phyloP scores from a whole-genome alignment of 1,284 basidiomycete species.

The Sporisorium exsertum region DNA sequence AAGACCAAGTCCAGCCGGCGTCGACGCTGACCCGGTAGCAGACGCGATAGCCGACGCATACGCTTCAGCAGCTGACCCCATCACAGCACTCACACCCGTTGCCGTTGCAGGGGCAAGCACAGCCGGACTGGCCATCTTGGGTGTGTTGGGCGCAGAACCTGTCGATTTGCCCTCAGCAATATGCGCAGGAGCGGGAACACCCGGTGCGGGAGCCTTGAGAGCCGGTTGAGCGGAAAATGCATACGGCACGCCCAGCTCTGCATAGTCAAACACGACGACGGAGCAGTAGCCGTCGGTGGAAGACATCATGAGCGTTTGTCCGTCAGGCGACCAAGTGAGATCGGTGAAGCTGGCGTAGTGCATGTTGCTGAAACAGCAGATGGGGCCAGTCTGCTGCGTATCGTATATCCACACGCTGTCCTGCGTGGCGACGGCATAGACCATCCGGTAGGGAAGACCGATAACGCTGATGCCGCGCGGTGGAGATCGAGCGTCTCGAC shows the following conservation, averaged over 20 bases:
- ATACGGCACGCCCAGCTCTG: conserved; percentile 82
- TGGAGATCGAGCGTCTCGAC: conserved; percentile 30
- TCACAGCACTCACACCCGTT: conserved; percentile 4
- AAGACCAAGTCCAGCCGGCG: conserved; percentile 57
- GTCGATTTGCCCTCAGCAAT: conserved; percentile 40
- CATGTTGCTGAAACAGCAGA: conserved; percentile 91
- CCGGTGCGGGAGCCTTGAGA: conserved; percentile 36
- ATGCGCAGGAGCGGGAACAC: conserved; percentile 30
- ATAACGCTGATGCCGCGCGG: conserved; percentile 75
- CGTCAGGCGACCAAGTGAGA: conserved; percentile 95
- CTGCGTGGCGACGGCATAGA: conserved; percentile 96
- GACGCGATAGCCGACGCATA: conserved; percentile 31
- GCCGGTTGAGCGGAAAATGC: conserved; percentile 53
- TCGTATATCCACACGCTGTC: conserved; percentile 96
- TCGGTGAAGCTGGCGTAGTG: conserved; percentile 99
- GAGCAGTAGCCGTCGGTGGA: conserved; percentile 98
- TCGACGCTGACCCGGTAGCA: not conserved
- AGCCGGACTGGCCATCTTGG: conserved; percentile 29
- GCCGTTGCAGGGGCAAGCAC: conserved; percentile 24
- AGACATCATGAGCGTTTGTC: conserved; percentile 89
- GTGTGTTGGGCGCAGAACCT: conserved; percentile 31
- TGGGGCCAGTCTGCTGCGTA: conserved; percentile 92
- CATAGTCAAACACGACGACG: conserved; percentile 80
- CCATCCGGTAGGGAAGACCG: conserved; percentile 89
- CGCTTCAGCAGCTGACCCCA: conserved; percentile 31